Percentiles rank a stretch among this genome's conserved stretches.
Evolutionary conservation across 2,329 filamentous ascomycete species (phyloP).

Genomic region (Domatiomyces catenatus): DNA sequence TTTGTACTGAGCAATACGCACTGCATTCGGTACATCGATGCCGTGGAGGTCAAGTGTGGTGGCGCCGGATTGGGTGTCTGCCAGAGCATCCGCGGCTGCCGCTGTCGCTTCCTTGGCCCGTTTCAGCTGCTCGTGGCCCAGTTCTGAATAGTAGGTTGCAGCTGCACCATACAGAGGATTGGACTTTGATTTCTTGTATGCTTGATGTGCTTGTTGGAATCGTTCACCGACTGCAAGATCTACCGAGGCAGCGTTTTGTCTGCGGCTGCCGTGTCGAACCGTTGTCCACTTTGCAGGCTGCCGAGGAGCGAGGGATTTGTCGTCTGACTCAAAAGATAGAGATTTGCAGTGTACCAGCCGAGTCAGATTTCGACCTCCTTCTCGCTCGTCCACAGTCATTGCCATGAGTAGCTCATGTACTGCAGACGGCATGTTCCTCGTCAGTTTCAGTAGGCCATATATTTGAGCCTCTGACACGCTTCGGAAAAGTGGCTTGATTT

Average conservation of each 20-base stretch:
- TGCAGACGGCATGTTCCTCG: constrained; percentile 40
- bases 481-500: constrained; percentile 41
- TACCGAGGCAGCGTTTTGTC: constrained; percentile 29
- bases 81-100: constrained; percentile 54
- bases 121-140: constrained; percentile 49
- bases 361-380: constrained; percentile 2
- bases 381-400: constrained; percentile 25
- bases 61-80: constrained; percentile 48
- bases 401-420: constrained; percentile 46
- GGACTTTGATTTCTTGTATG: constrained; percentile 48
- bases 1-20: constrained; percentile 56
- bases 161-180: constrained; percentile 60
- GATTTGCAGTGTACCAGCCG: constrained; percentile 31
- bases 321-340: constrained; percentile 18
- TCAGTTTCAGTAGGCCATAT: constrained; percentile 39
- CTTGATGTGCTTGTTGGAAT: constrained; percentile 41
- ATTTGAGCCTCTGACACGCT: constrained; percentile 34
- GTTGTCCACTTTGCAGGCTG: constrained; percentile 2
- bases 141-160: constrained; percentile 58
- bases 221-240: constrained; percentile 34
- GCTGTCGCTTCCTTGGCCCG: constrained; percentile 44
- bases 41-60: constrained; percentile 65
- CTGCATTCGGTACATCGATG: constrained; percentile 63
- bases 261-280: constrained; percentile 14
- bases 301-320: constrained; percentile 13